phyloP scores from a whole-genome alignment of 371 early-diverging fungal species.

The Edhazardia aedis region DNA sequence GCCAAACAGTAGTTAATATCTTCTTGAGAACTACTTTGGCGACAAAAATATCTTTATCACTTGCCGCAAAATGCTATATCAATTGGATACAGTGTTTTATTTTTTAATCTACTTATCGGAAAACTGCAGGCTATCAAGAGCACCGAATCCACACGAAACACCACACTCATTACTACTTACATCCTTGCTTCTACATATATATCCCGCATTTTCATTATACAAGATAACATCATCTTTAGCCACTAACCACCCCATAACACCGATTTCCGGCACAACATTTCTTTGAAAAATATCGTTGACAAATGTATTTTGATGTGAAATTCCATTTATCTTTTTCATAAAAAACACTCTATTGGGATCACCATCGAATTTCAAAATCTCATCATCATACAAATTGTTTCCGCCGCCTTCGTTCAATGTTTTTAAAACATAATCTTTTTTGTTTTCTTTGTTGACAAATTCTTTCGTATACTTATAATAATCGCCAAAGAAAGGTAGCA shows the following conservation, averaged over 20 bases:
- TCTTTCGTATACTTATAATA: slow-evolving; percentile 1
- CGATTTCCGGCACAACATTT: slow-evolving; percentile 13
- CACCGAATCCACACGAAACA: slow-evolving; percentile 20
- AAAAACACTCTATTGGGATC: neutral
- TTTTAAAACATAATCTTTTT: slow-evolving; percentile 12
- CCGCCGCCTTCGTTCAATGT: slow-evolving; percentile 20
- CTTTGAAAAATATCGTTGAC: slow-evolving; percentile 1
- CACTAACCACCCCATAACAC: slow-evolving; percentile 16
- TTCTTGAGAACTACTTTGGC: too few species aligned
- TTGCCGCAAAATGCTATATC: too few species aligned
- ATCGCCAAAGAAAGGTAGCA: slow-evolving; percentile 7
- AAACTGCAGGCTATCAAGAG: too few species aligned
- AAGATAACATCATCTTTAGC: neutral
- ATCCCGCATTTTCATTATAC: slow-evolving; percentile 3
- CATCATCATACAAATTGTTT: slow-evolving; percentile 8
- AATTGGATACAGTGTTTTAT: too few species aligned
- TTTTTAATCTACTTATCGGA: too few species aligned
- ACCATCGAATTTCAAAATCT: slow-evolving; percentile 2
- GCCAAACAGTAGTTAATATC: too few species aligned
- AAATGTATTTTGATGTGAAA: slow-evolving; percentile 1
- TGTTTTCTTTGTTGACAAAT: neutral
- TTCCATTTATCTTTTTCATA: slow-evolving; percentile 19
- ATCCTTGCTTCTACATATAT: slow-evolving; percentile 20
- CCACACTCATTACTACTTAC: slow-evolving; percentile 17
- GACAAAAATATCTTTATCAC: too few species aligned